A percentile compares a stretch with the other conserved stretches of the same genome.
phyloP scores from a whole-genome alignment of 257 asterid species.

The Salvia splendens region DNA sequence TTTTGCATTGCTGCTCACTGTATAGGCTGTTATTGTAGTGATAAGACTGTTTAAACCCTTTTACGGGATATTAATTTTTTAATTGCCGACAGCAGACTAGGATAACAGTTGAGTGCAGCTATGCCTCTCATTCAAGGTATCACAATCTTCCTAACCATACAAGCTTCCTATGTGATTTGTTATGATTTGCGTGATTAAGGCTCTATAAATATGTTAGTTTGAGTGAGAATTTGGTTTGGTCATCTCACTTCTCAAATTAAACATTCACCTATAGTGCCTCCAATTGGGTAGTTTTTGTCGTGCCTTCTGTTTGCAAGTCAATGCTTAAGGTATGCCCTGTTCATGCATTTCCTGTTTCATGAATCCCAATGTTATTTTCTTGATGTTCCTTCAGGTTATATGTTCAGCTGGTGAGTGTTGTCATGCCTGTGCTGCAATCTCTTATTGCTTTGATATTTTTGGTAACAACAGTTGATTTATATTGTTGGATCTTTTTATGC shows the following conservation, averaged over 20 bases:
- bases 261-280: constrained; percentile 56
- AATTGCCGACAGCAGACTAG: constrained; percentile 79
- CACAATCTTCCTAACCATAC: constrained; percentile 62
- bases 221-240: constrained; percentile 53
- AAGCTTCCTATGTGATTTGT: constrained; percentile 30
- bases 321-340: constrained; percentile 75
- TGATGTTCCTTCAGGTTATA: constrained; percentile 86
- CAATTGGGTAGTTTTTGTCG: constrained; percentile 58
- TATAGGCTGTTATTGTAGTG: constrained; percentile 55
- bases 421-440: constrained; percentile 94
- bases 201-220: constrained; percentile 41
- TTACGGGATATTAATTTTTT: constrained; percentile 64
- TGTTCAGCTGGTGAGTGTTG: constrained; percentile 93
- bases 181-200: constrained; percentile 38
- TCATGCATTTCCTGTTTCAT: constrained; percentile 59
- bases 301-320: constrained; percentile 57
- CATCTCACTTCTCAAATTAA: constrained; percentile 51
- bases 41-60: constrained; percentile 59
- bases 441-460: constrained; percentile 80
- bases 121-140: constrained; percentile 85
- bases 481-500: constrained; percentile 48
- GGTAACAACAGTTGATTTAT: constrained; percentile 70
- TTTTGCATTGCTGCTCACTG: constrained; percentile 46
- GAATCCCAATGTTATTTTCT: constrained; percentile 60
- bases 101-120: constrained; percentile 87